phyloP scores from a whole-genome alignment of 2,329 filamentous ascomycete species.

The Periglandula ipomoeae region DNA sequence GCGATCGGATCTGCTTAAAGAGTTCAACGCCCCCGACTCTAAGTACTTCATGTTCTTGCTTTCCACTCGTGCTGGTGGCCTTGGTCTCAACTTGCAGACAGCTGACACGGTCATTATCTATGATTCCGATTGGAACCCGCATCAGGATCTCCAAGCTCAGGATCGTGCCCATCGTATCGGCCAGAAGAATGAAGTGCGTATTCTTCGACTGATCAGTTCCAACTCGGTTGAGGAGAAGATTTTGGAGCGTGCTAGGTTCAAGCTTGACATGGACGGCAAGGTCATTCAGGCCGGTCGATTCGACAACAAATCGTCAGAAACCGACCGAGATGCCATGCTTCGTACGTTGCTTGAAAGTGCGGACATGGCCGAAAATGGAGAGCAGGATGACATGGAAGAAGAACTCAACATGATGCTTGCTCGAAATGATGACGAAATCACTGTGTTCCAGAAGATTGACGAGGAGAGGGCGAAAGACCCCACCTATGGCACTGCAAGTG shows the following conservation, averaged over 20 bases:
- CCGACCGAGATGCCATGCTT: constrained; percentile 94
- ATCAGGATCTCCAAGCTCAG: constrained; percentile 97
- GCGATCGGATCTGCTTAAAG: constrained; percentile 77
- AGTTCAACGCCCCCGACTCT: constrained; percentile 84
- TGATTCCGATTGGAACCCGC: constrained; percentile 99
- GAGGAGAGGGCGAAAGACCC: constrained; percentile 58
- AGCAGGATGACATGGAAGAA: constrained; percentile 97
- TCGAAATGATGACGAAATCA: constrained; percentile 71
- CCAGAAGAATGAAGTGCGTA: constrained; percentile 98
- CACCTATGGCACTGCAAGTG: constrained; percentile 59
- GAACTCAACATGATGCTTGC: constrained; percentile 93
- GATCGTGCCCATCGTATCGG: constrained; percentile 99
- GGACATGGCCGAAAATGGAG: constrained; percentile 56
- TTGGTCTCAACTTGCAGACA: constrained; percentile 93
- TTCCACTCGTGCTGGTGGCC: constrained; percentile 96
- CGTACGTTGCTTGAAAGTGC: constrained; percentile 85
- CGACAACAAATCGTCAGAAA: constrained; percentile 98
- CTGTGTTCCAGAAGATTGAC: constrained; percentile 74
- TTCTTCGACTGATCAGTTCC: constrained; percentile 87
- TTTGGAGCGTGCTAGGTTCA: constrained; percentile 90
- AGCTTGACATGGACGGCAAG: constrained; percentile 98
- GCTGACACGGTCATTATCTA: constrained; percentile 99
- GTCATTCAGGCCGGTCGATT: constrained; percentile 99
- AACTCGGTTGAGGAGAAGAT: constrained; percentile 99
- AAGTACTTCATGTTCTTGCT: constrained; percentile 96